Evolutionary conservation across 768 basidiomycete species (phyloP).

Genomic region (Pleurotus cornucopiae): DNA sequence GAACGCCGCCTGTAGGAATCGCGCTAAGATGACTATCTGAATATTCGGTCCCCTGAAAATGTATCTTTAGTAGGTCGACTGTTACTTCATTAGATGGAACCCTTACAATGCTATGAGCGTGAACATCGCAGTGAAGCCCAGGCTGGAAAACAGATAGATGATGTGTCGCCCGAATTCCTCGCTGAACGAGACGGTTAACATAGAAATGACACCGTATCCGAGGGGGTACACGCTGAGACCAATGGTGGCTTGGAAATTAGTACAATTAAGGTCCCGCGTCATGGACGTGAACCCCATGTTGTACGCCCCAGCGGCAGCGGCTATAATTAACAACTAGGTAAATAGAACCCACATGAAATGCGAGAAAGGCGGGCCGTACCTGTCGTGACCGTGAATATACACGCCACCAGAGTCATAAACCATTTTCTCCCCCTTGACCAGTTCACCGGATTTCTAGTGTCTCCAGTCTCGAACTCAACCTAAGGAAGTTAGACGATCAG

Average conservation of each 20-base stretch:
- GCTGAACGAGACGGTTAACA: constrained; percentile 65
- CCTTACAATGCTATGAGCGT: constrained; percentile 42
- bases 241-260: constrained; percentile 39
- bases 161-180: constrained; percentile 70
- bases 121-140: constrained; percentile 49
- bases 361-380: constrained; percentile 17
- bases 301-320: constrained; percentile 47
- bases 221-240: constrained; percentile 52
- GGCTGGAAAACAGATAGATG: constrained; percentile 47
- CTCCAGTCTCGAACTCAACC: constrained; percentile 32
- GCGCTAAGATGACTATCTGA: constrained; percentile 58
- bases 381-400: constrained; percentile 26
- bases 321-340: constrained; percentile 21
- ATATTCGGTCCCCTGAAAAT: constrained; percentile 40
- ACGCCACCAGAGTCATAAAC: constrained; percentile 34
- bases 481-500: constrained; percentile 10
- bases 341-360: too few relatives aligned
- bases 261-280: constrained; percentile 44
- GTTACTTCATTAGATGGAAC: background rate
- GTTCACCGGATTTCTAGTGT: constrained; percentile 34
- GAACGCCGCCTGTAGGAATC: constrained; percentile 64
- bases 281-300: constrained; percentile 55
- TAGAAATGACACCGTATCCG: constrained; percentile 60
- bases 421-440: constrained; percentile 37
- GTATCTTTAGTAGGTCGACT: background rate